Evolutionary conservation across 495 filamentous ascomycete genomes (phyloP).

Genomic region (Coniosporium apollinis): DNA sequence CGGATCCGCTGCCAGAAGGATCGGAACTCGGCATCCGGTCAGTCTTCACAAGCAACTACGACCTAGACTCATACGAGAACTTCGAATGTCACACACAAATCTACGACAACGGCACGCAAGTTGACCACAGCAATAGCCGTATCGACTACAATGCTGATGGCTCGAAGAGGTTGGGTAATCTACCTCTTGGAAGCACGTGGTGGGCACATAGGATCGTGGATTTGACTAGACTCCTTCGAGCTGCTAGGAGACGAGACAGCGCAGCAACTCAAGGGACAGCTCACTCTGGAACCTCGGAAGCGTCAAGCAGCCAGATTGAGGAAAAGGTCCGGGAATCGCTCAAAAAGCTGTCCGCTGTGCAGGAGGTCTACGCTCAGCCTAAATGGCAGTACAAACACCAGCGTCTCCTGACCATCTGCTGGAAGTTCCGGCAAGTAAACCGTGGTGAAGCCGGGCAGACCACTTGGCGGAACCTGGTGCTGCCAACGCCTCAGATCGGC

Average conservation of each 20-base stretch:
- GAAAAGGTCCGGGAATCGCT: conserved; percentile 2
- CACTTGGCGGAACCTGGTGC: background rate
- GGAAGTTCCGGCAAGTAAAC: background rate
- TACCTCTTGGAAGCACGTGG: conserved; percentile 19
- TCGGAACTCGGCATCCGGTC: conserved; percentile 16
- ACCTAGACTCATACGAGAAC: conserved; percentile 6
- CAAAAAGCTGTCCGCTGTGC: background rate
- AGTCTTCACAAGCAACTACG: conserved; percentile 9
- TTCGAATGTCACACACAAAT: conserved; percentile 16
- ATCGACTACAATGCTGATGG: conserved; percentile 5
- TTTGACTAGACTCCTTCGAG: conserved; percentile 7
- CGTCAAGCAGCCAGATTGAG: conserved; percentile 1
- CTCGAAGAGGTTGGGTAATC: conserved; percentile 6
- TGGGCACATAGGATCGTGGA: conserved; percentile 16
- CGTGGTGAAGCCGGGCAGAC: background rate
- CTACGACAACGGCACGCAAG: conserved; percentile 12
- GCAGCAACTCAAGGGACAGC: background rate
- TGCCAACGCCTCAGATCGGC: background rate
- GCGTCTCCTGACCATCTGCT: background rate
- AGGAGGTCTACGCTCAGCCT: conserved; percentile 4
- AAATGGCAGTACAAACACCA: background rate
- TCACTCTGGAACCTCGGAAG: background rate
- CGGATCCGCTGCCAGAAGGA: conserved; percentile 7
- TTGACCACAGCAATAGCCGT: conserved; percentile 2
- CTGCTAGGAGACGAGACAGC: conserved; percentile 6